phyloP scores from a whole-genome alignment of 352 stramenopile genomes.

The Phytophthora hibernalis region DNA sequence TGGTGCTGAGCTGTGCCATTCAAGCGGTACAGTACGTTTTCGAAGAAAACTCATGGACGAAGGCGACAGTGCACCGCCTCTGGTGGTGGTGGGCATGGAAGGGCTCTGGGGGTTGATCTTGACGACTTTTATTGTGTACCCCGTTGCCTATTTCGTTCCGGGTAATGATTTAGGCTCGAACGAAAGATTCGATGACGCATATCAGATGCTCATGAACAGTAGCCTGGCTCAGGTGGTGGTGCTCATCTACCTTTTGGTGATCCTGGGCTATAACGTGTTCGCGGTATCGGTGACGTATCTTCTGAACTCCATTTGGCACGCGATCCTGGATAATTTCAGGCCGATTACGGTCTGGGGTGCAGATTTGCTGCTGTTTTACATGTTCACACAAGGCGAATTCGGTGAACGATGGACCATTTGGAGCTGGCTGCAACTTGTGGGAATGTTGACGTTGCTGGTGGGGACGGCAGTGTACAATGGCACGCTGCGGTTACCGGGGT shows the following conservation, averaged over 20 bases:
- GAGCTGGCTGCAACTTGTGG: constrained; percentile 94
- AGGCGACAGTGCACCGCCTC: constrained; percentile 90
- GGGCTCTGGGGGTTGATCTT: constrained; percentile 96
- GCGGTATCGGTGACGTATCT: constrained; percentile 96
- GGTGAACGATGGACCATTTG: constrained; percentile 96
- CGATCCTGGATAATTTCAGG: constrained; percentile 98
- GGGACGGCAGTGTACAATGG: constrained; percentile 98
- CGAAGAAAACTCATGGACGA: constrained; percentile 98
- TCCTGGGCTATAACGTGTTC: constrained; percentile 97
- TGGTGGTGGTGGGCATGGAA: constrained; percentile 96
- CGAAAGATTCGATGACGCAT: constrained; percentile 90
- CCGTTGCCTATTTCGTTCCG: constrained; percentile 91
- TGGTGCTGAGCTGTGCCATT: constrained; percentile 95
- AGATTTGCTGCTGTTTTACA: constrained; percentile 97
- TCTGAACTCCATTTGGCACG: constrained; percentile 97
- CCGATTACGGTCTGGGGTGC: constrained; percentile 96
- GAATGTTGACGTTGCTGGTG: constrained; percentile 94
- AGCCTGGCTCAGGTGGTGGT: constrained; percentile 67
- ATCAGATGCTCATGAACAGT: constrained; percentile 76
- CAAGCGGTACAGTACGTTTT: constrained; percentile 97
- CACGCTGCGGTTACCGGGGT: constrained; percentile 77
- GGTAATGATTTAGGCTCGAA: constrained; percentile 95
- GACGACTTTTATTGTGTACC: constrained; percentile 94
- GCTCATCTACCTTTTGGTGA: constrained; percentile 92
- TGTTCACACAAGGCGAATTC: constrained; percentile 91